Conservation (phyloP, 306 rosid species). For the Astragalus membranaceus region DNA sequence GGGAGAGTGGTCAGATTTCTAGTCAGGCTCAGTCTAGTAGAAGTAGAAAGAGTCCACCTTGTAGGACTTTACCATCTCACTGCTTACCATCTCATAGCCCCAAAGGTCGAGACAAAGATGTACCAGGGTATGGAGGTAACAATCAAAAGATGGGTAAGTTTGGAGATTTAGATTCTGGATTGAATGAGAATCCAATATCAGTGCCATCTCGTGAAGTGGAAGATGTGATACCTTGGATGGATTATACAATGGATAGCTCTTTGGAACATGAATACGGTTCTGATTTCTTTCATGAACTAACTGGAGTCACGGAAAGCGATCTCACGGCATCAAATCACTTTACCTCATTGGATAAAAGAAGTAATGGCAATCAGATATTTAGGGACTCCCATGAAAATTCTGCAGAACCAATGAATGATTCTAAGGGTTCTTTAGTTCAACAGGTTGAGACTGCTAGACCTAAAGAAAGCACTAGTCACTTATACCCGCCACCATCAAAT, state of each 20-base stretch:
- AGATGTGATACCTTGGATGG: slow-evolving; percentile 77
- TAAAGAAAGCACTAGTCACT: slow-evolving; percentile 34
- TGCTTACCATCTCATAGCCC: slow-evolving; percentile 57
- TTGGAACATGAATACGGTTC: slow-evolving; percentile 60
- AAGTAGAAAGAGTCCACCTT: slow-evolving; percentile 52
- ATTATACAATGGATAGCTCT: slow-evolving; percentile 63
- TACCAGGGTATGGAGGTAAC: slow-evolving; percentile 24
- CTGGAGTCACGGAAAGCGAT: slow-evolving; percentile 47
- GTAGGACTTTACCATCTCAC: slow-evolving; percentile 48
- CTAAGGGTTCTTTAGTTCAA: slow-evolving; percentile 43
- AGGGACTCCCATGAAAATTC: slow-evolving; percentile 44
- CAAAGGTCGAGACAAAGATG: slow-evolving; percentile 53
- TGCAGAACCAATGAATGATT: slow-evolving; percentile 40
- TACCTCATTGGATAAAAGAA: slow-evolving; percentile 41
- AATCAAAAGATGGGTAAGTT: slow-evolving; percentile 50
- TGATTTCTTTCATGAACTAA: slow-evolving; percentile 61
- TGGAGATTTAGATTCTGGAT: slow-evolving; percentile 42
- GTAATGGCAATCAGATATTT: slow-evolving; percentile 35
- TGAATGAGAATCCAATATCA: slow-evolving; percentile 53
- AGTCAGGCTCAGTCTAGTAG: slow-evolving; percentile 73
- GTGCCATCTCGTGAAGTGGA: slow-evolving; percentile 63
- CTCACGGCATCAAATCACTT: slow-evolving; percentile 31
- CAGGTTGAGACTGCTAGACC: slow-evolving; percentile 37
- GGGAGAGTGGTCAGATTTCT: slow-evolving; percentile 85
- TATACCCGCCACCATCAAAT: slow-evolving; percentile 39